Evolutionary conservation across 2,329 filamentous ascomycete genomes (phyloP), one percentile per base, ranked within the genome.

Genomic region (Sclerotinia sclerotiorum): DNA sequence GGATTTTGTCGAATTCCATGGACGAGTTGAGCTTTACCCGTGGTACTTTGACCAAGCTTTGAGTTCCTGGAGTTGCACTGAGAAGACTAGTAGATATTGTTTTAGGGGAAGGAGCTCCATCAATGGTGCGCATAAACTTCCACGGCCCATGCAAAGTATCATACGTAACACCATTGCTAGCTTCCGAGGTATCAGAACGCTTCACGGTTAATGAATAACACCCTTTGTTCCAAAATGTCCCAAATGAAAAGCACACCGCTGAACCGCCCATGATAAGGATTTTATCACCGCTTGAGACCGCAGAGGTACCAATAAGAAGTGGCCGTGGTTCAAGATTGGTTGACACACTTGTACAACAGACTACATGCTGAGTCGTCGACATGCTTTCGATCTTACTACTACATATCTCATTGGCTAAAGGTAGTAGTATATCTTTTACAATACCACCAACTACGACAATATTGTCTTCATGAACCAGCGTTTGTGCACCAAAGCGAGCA

Each of bases 211-310:
- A 32, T 6, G 72, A 76, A 66, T 74, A 77, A 61, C 71, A 74
- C 1, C 87, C 87, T 44, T 83, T 82, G 63, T 93, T 94, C 91
- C 92, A 96, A 75, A 87, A 93, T 8, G 91, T 91, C 1, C 93
- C 93, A 84, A 97, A 97, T 0, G 92, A 93, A 81, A 97, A 97
- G 77, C 93, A 97, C 11, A 93, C 92, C 21, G 91, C 92, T 49
- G 93, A 94, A 21, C 94, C 94, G 1, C 93, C 93, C 60, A 90
- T 78, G 10, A 96, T 80, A 13, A 92, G 74, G 3, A 93, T 74
- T 42, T 82, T 79, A 54, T 81, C 74, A 39, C 80, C 79, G 0
- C 84, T 79, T 39, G 80, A 76, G 19, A 85, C 78, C 10, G 84
- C 81, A 5, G 88, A 88, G 67, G 88, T 85, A 2, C 94, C 93